phyloP scores from a whole-genome alignment of 1,139 yeast genomes.

The Kodamaea sp. region DNA sequence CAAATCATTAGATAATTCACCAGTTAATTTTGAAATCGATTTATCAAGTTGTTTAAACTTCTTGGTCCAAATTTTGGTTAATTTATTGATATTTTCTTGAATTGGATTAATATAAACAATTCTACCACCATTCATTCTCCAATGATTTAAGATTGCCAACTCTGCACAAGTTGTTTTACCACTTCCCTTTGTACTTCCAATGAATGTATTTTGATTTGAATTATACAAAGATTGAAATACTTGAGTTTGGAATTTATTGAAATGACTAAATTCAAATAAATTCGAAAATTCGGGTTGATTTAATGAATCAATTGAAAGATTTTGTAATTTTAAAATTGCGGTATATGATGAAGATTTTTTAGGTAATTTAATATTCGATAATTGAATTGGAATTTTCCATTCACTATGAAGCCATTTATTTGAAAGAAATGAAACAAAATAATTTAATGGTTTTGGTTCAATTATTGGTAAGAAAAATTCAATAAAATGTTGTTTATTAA shows the following conservation, averaged over 20 bases:
- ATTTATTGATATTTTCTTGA: conserved; percentile 49
- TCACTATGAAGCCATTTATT: conserved; percentile 85
- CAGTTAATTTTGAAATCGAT: conserved; percentile 54
- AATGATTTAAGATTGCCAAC: conserved; percentile 65
- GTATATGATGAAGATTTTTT: conserved; percentile 66
- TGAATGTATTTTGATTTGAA: conserved; percentile 54
- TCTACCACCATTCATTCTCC: conserved; percentile 57
- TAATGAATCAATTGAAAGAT: conserved; percentile 46
- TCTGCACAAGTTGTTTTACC: conserved; percentile 76
- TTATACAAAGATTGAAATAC: conserved; percentile 58
- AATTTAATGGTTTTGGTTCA: conserved; percentile 70
- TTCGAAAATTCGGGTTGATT: conserved; percentile 43
- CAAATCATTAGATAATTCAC: conserved; percentile 57
- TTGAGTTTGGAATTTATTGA: conserved; percentile 75
- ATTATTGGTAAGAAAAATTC: conserved; percentile 63
- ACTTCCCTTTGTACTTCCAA: conserved; percentile 72
- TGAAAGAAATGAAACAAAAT: conserved; percentile 68
- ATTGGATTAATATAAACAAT: conserved; percentile 66
- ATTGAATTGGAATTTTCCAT: conserved; percentile 55
- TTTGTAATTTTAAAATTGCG: conserved; percentile 37
- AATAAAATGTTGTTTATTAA: conserved; percentile 52
- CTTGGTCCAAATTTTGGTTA: conserved; percentile 49
- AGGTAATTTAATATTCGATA: conserved; percentile 59
- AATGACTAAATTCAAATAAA: conserved; percentile 44
- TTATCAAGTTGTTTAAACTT: conserved; percentile 38